Percentiles rank a stretch among this genome's conserved stretches.
Evolutionary conservation across 2,329 filamentous ascomycete genomes (phyloP).

Genomic region (Aphanocladium album): DNA sequence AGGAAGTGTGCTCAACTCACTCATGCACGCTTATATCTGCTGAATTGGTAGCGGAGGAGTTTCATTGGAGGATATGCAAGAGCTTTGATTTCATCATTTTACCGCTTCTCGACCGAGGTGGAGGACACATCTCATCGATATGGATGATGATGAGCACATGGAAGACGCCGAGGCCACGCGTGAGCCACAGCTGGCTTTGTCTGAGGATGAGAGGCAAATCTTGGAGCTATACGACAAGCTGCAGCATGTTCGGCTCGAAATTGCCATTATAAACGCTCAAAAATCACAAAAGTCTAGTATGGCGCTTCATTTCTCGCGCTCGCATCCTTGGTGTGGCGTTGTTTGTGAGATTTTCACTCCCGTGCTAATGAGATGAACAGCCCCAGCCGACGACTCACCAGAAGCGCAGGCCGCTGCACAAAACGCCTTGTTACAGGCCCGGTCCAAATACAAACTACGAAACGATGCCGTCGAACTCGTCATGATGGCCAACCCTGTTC

Average conservation of each 20-base stretch:
- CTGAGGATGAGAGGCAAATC: constrained; percentile 59
- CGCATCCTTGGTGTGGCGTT: too few relatives aligned
- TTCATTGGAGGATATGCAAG: neutral
- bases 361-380: constrained; percentile 11
- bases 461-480: constrained; percentile 65
- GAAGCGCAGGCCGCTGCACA: constrained; percentile 55
- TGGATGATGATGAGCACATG: constrained; percentile 26
- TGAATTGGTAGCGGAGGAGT: neutral
- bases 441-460: constrained; percentile 63
- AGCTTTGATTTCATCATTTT: neutral
- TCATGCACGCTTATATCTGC: neutral
- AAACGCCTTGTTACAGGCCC: constrained; percentile 62
- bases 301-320: neutral
- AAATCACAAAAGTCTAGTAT: constrained; percentile 32
- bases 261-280: constrained; percentile 57
- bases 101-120: neutral
- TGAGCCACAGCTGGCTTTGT: constrained; percentile 46
- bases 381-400: constrained; percentile 33
- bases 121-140: neutral
- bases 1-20: neutral
- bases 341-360: neutral
- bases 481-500: constrained; percentile 66
- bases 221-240: constrained; percentile 67
- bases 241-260: constrained; percentile 66
- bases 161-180: constrained; percentile 28